phyloP scores from a whole-genome alignment of 257 asterid genomes.

The Nicotiana benthamiana region DNA sequence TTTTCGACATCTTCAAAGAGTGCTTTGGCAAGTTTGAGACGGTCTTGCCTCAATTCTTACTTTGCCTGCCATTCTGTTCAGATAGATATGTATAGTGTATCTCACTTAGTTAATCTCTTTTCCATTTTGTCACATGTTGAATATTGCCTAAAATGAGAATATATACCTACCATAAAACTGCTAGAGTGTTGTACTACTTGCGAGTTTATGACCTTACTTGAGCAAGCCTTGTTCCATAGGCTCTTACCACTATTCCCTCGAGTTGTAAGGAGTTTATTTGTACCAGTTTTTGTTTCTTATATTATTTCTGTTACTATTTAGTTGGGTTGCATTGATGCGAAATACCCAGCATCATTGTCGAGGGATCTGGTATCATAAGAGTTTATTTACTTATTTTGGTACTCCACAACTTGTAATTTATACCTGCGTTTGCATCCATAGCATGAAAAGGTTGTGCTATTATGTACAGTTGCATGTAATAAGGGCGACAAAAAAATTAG shows the following conservation, averaged over 20 bases:
- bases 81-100: constrained; percentile 1
- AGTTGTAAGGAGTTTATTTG: background rate
- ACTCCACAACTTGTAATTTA: too few species aligned
- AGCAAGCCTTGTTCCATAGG: background rate
- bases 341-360: background rate
- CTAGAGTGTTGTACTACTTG: background rate
- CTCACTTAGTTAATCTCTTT: background rate
- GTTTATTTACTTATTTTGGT: too few species aligned
- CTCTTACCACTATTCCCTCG: background rate
- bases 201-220: background rate
- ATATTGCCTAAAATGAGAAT: background rate
- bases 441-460: too few species aligned
- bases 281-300: background rate
- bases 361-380: too few species aligned
- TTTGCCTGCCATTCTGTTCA: background rate
- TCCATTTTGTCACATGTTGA: background rate
- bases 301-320: background rate
- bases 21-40: background rate
- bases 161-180: background rate
- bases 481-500: too few species aligned
- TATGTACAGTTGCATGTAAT: too few species aligned
- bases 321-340: background rate
- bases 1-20: background rate
- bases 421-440: too few species aligned
- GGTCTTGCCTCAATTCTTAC: background rate